Base-by-base conservation (phyloP, 2,329 filamentous ascomycete species). In the Ceratocystis cacaofunesta region DNA sequence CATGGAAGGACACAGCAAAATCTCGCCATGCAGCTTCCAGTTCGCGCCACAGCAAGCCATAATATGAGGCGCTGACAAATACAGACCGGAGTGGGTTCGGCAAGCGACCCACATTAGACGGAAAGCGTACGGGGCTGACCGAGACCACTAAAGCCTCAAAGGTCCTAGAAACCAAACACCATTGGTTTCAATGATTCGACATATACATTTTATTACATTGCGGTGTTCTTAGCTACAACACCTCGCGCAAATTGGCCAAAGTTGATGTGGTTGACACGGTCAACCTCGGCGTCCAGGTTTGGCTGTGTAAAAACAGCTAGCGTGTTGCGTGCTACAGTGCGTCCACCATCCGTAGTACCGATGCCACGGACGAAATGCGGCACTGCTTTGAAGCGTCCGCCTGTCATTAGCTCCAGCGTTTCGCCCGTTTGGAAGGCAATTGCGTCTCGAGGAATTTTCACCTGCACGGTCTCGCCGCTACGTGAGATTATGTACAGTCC, bases 241-340 rank as follows among this genome's bases (percentile, higher is more conserved):
- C 81, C 81, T 63, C 82, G 75, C 2, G 88, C 88, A 78, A 92
- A 90, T 71, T 87, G 82, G 25, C 87, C 89, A 80, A 92, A 92
- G 48, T 83, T 87, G 66, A 85, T 79, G 46, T 82, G 80, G 70
- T 84, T 80, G 72, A 82, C 78, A 66, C 83, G 80, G 72, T 92
- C 89, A 15, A 92, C 87, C 75, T 85, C 82, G 70, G 92, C 89
- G 70, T 83, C 88, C 68, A 97, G 75, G 77, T 96, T 96, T 28
- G 94, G 94, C 80, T 99, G 94, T 67, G 92, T 99, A 72, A 97
- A 99, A 8, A 97, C 91, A 0, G 94, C 94, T 70, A 99, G 76
- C 8, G 94, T 99, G 76, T 97, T 97, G 67, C 88, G 79, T 32
- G 88, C 88, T 67, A 92, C 81, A 32, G 78, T 77, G 1, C 77